Evolutionary conservation across 345 rosid species (phyloP).

Genomic region (Eucalyptus albens): DNA sequence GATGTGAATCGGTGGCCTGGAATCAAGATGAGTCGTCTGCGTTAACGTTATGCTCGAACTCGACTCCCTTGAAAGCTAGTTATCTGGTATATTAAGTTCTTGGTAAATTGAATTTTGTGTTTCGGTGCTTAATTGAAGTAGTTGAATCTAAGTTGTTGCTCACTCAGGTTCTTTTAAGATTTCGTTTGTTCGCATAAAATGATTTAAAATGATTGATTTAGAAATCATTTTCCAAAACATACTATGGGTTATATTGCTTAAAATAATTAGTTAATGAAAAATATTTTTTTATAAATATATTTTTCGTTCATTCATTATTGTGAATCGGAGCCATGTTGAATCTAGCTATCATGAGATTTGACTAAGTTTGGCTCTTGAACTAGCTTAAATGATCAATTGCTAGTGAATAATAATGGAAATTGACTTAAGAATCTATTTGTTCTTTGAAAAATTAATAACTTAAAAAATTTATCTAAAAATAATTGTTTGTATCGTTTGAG

Average conservation of each 20-base stretch:
- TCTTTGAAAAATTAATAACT: not conserved
- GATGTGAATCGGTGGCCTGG: not conserved
- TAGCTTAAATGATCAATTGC: not conserved
- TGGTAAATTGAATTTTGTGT: not conserved
- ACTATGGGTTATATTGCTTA: rapidly evolving
- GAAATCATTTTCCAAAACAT: not conserved
- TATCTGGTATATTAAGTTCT: not conserved
- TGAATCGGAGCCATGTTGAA: too few species aligned
- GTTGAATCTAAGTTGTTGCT: not conserved
- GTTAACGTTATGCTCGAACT: not conserved
- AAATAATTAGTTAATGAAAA: rapidly evolving
- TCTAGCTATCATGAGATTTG: not conserved
- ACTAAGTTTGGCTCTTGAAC: not conserved
- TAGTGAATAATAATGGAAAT: rapidly evolving
- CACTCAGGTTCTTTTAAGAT: not conserved
- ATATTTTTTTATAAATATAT: too few species aligned
- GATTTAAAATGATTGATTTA: not conserved
- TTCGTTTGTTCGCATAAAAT: rapidly evolving
- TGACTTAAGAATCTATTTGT: rapidly evolving
- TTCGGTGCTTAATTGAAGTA: not conserved
- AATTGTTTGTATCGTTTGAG: rapidly evolving
- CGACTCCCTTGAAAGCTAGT: not conserved
- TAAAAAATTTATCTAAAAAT: not conserved
- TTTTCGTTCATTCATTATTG: rapidly evolving
- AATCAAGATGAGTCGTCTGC: not conserved